Evolutionary conservation across 371 early-diverging fungal genomes (phyloP).

Genomic region (Mucor racemosus): DNA sequence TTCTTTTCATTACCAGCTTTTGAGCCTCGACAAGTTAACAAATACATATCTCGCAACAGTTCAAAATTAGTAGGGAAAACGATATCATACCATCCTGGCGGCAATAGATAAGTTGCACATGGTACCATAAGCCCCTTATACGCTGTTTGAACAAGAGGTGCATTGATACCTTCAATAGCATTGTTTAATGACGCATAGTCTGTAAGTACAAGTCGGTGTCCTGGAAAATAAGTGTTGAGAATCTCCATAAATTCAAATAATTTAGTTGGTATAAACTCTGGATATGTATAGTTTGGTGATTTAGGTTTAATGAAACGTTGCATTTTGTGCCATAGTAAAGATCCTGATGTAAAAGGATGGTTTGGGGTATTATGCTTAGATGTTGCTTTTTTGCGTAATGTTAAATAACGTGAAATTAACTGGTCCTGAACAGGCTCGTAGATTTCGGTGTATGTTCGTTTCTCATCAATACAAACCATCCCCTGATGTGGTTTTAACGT

Average conservation of each 20-base stretch:
- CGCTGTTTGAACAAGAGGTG: constrained; percentile 95
- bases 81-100: constrained; percentile 98
- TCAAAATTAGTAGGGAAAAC: constrained; percentile 98
- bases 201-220: constrained; percentile 85
- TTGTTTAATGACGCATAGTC: constrained; percentile 89
- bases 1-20: constrained; percentile 47
- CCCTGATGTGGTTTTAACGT: constrained; percentile 81
- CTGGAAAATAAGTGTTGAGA: constrained; percentile 81
- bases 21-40: constrained; percentile 60
- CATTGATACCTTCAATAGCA: constrained; percentile 79
- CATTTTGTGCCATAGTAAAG: constrained; percentile 46
- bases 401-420: constrained; percentile 72
- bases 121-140: constrained; percentile 91
- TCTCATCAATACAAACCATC: constrained; percentile 78
- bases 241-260: constrained; percentile 76
- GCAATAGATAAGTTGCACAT: constrained; percentile 92
- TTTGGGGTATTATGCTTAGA: constrained; percentile 31
- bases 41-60: constrained; percentile 78
- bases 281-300: constrained; percentile 9
- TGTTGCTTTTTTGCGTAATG: constrained; percentile 48
- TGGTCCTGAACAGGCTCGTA: constrained; percentile 84
- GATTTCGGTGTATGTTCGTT: constrained; percentile 84
- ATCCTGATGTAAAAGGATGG: neutral
- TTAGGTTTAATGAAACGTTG: constrained; percentile 71
- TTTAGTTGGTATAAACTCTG: constrained; percentile 94